Conservation (phyloP, 139 green algal species). For the Coccomyxa sp. region DNA sequence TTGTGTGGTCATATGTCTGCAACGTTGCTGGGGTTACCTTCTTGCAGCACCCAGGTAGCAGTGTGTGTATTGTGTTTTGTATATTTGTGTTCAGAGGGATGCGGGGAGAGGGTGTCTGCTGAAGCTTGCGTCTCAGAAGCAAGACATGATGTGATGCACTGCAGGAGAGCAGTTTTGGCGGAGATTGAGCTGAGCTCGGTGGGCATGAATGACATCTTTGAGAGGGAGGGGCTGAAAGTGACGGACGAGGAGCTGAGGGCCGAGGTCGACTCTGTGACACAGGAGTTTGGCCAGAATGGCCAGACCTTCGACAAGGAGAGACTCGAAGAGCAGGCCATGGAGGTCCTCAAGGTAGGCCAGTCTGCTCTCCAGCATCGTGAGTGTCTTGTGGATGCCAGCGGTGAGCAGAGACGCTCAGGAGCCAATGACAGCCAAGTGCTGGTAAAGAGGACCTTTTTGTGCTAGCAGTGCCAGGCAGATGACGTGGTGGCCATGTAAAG, state of each 20-base stretch:
- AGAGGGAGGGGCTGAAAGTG: slow-evolving; percentile 21
- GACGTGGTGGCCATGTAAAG: background rate
- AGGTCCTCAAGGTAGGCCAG: slow-evolving; percentile 16
- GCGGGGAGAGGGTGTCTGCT: no score
- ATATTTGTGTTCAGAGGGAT: no score
- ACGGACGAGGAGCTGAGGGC: slow-evolving; percentile 11
- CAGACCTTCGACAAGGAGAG: slow-evolving; percentile 31
- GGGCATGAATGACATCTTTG: slow-evolving; percentile 32
- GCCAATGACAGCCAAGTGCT: background rate
- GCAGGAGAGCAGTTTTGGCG: background rate
- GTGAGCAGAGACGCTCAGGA: background rate
- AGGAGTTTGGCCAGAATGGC: slow-evolving; percentile 11
- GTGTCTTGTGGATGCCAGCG: background rate
- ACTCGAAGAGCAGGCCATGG: slow-evolving; percentile 35
- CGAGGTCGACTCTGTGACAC: slow-evolving; percentile 16
- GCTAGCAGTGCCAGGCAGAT: background rate
- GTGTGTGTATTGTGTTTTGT: background rate
- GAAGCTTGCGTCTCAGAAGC: no score
- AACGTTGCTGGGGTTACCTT: background rate
- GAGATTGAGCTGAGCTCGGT: background rate
- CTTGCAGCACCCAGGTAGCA: background rate
- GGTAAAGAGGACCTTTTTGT: background rate
- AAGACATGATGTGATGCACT: background rate
- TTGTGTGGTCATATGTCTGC: background rate
- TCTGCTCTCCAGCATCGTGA: no score